Percentiles rank a stretch among this genome's conserved stretches.
Evolutionary conservation across 2,329 filamentous ascomycete species (phyloP).

Genomic region (Neopestalotiopsis sp.): DNA sequence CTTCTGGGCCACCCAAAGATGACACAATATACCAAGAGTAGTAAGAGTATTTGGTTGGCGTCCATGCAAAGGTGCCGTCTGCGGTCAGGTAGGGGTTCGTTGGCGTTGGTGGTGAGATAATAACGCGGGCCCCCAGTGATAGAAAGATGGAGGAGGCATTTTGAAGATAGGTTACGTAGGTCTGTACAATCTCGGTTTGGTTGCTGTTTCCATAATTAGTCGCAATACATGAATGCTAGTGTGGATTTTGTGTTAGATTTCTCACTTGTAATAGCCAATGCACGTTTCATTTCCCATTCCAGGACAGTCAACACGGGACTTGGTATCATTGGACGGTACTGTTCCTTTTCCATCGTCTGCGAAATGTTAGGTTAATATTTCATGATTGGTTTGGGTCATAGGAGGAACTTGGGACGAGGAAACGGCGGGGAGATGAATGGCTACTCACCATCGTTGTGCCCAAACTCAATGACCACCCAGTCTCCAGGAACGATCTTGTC

Average conservation of each 20-base stretch:
- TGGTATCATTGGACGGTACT: constrained; percentile 36
- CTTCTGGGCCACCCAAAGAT: constrained; percentile 20
- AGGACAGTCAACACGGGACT: constrained; percentile 37
- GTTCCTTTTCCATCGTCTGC: neutral
- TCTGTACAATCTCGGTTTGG: constrained; percentile 32
- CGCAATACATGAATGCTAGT: too few species aligned
- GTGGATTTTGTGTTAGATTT: too few species aligned
- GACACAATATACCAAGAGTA: constrained; percentile 24
- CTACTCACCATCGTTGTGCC: constrained; percentile 65
- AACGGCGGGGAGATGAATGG: too few species aligned
- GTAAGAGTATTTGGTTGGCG: constrained; percentile 21
- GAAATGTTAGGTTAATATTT: too few species aligned
- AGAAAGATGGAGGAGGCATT: constrained; percentile 25
- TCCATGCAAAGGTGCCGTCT: constrained; percentile 18
- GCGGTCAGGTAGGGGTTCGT: constrained; percentile 21
- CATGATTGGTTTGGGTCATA: too few species aligned
- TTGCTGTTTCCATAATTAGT: constrained; percentile 14
- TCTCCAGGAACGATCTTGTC: constrained; percentile 51
- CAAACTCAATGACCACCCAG: constrained; percentile 64
- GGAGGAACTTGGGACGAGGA: too few species aligned
- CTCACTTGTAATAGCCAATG: constrained; percentile 20
- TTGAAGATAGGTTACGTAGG: constrained; percentile 30
- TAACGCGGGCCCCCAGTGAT: constrained; percentile 21
- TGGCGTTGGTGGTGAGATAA: constrained; percentile 23
- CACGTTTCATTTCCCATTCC: constrained; percentile 23